These are phyloP conservation scores for Syncephalastrum monosporum DNA, from an alignment of 371 early-diverging fungal species.

Conservation along the genomic window DNA sequence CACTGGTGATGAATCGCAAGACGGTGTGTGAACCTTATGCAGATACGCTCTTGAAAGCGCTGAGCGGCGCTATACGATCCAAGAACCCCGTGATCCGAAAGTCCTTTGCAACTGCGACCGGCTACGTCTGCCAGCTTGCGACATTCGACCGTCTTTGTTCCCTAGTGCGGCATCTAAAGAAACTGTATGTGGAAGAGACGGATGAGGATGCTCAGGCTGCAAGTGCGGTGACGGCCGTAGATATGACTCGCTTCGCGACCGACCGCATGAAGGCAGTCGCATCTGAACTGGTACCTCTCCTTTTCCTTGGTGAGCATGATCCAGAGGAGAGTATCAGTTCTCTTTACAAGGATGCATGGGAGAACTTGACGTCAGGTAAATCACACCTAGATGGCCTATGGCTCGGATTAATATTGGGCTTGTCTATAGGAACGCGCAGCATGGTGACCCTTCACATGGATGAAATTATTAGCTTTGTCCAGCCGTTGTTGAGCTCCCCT, in stretches of 20 bases:
- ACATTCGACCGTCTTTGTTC: slow-evolving; percentile 60
- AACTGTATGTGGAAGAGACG: slow-evolving; percentile 70
- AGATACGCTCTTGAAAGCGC: slow-evolving; percentile 69
- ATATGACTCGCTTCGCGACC: slow-evolving; percentile 76
- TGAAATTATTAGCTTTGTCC: slow-evolving; percentile 63
- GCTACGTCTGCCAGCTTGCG: slow-evolving; percentile 72
- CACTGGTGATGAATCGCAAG: slow-evolving; percentile 68
- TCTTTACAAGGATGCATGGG: slow-evolving; percentile 84
- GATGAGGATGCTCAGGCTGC: slow-evolving; percentile 78
- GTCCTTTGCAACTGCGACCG: slow-evolving; percentile 82
- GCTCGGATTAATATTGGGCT: neutral
- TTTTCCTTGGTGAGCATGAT: slow-evolving; percentile 78
- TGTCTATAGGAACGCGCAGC: slow-evolving; percentile 49
- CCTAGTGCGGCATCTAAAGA: slow-evolving; percentile 67
- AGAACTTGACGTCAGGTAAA: slow-evolving; percentile 73
- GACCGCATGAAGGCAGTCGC: slow-evolving; percentile 63
- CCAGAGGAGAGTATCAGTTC: slow-evolving; percentile 52
- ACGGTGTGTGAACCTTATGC: slow-evolving; percentile 60
- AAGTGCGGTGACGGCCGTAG: slow-evolving; percentile 69
- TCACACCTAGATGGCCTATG: neutral
- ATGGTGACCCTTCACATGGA: slow-evolving; percentile 57
- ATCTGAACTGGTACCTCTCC: slow-evolving; percentile 69
- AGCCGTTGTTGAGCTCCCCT: slow-evolving; percentile 57
- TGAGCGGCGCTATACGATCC: slow-evolving; percentile 76
- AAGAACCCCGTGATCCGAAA: slow-evolving; percentile 80